A percentile compares a stretch with the other conserved stretches of the same genome.
Conservation (phyloP, 2,329 filamentous ascomycete species). For the Pestalotiopsis fici region DNA sequence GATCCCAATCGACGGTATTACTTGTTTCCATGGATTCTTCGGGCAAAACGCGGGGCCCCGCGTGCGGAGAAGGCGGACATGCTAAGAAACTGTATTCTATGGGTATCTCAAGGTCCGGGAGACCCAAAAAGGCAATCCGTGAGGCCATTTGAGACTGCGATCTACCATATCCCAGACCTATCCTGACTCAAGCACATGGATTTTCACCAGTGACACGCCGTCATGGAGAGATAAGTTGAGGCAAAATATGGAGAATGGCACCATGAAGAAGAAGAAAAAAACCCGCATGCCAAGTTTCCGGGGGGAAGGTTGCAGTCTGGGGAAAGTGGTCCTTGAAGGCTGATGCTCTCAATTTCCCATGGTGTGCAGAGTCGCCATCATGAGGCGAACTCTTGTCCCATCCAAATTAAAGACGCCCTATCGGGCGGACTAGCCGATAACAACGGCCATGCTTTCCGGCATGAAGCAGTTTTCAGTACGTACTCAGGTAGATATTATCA, state of each 20-base stretch:
- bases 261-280: not conserved
- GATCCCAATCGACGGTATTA: not conserved
- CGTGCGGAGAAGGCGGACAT: constrained; percentile 1
- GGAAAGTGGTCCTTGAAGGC: not conserved
- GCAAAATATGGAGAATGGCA: not conserved
- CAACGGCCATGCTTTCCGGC: not conserved
- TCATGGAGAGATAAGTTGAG: not conserved
- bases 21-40: not conserved
- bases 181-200: not conserved
- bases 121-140: constrained; percentile 1
- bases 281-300: not conserved
- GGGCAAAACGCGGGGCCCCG: constrained; percentile 3
- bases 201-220: not conserved
- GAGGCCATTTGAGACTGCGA: not conserved
- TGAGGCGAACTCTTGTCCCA: not conserved
- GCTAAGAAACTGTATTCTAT: constrained; percentile 4
- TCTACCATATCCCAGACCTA: not conserved
- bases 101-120: not conserved
- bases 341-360: no score
- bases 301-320: not conserved
- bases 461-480: not conserved
- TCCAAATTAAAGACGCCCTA: not conserved
- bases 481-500: no score
- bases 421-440: not conserved
- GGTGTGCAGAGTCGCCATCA: not conserved